Evolutionary conservation across 768 basidiomycete genomes (phyloP).

Genomic region (Lactifluus echinatus): DNA sequence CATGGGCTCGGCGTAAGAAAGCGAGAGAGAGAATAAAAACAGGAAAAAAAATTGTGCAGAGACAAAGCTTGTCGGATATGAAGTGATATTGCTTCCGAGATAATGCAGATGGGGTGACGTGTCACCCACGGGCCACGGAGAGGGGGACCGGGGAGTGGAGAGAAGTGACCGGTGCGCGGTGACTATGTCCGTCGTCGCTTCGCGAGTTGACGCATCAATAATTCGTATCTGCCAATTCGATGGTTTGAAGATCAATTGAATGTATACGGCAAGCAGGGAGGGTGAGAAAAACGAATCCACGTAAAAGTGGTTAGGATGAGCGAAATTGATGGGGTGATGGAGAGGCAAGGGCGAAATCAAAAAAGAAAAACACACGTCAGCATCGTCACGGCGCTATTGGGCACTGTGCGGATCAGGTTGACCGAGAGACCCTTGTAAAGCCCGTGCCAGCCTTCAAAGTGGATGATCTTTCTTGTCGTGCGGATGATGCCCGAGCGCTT

Average conservation of each 20-base stretch:
- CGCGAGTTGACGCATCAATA: slow-evolving; percentile 32
- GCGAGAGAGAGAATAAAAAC: not conserved
- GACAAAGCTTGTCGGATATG: slow-evolving; percentile 2
- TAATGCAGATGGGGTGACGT: not conserved
- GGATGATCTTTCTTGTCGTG: slow-evolving; percentile 63
- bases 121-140: not conserved
- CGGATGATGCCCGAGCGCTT: slow-evolving; percentile 60
- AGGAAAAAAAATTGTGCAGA: slow-evolving; percentile 3
- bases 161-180: not conserved
- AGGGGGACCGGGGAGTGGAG: too few relatives aligned
- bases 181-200: slow-evolving; percentile 6
- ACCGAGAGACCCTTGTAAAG: slow-evolving; percentile 92
- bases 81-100: slow-evolving; percentile 11
- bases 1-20: not conserved
- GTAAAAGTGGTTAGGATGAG: not conserved
- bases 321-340: not conserved
- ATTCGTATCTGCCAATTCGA: slow-evolving; percentile 30
- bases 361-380: slow-evolving; percentile 54
- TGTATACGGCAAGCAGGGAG: too few relatives aligned
- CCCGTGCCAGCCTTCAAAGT: slow-evolving; percentile 80
- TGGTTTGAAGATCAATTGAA: not conserved
- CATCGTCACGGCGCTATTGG: slow-evolving; percentile 94
- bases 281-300: too few relatives aligned
- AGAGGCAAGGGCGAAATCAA: not conserved
- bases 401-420: slow-evolving; percentile 90